Base-by-base conservation (phyloP, 495 filamentous ascomycete species). In the Xylaria acuta region DNA sequence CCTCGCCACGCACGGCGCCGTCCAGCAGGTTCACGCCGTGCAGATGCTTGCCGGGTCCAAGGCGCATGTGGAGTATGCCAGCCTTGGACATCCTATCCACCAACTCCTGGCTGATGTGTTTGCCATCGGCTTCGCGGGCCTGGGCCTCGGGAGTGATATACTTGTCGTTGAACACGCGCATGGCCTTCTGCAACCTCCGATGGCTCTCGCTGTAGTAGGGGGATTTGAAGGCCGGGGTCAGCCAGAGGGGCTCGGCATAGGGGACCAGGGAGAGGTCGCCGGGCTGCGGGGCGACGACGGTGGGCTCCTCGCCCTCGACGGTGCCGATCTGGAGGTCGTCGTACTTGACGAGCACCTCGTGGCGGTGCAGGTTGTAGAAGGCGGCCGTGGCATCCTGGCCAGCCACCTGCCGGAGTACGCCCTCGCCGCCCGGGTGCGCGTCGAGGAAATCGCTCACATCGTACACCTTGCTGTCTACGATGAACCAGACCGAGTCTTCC, bases 331-430 rank as follows among this genome's bases (percentile, higher is more conserved):
- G 91, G n/a, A 96, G 87, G 73, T 88, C 83, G 36, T 76, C 71
- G 86, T 96, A 96, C 75, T 93, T 94, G 67, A 88, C 80, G 4
- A 96, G 88, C 3, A 96, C 94, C 82, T 97, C 95, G 60, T 96
- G 94, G 0, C 94, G 89, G 83, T 98, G 95, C 49, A 98, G 92
- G 80, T 95, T 95, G 81, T 97, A 96, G 86, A 97, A 98, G 70
- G 92, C 93, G 53, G 89, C 86, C 66, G 94, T 97, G 40, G 93
- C 93, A 82, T 97, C 94, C 77, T 88, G 88, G 80, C 94, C 94
- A 51, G 92, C 94, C 64, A 94, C 92, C 82, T 95, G 94, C 56
- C 92, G 87, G 41, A 97, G 90, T 53, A 97, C 93, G 67, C 91
- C 89, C 74, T 91, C 89, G 76, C 94, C 94, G 74, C 95, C 94